Evolutionary conservation across 495 filamentous ascomycete genomes (phyloP).

Genomic region (Xylaria bambusicola): DNA sequence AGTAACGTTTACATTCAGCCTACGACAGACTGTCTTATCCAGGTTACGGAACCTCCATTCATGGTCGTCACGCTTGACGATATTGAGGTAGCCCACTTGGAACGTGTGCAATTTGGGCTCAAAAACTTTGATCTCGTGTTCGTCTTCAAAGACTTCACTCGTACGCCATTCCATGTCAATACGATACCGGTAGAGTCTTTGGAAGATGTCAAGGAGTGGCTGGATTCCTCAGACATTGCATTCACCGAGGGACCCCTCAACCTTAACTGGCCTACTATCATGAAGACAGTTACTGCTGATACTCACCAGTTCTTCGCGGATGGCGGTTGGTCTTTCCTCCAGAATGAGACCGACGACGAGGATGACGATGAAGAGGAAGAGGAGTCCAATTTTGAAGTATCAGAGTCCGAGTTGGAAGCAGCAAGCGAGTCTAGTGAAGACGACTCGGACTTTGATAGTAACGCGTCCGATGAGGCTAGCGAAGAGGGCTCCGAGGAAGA

Average conservation of each 20-base stretch:
- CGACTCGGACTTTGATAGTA: constrained; percentile 89
- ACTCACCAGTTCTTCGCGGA: constrained; percentile 93
- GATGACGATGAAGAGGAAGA: constrained; percentile 71
- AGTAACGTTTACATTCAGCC: constrained; percentile 94
- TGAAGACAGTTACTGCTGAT: constrained; percentile 96
- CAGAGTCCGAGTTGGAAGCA: constrained; percentile 77
- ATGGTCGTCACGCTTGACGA: constrained; percentile 92
- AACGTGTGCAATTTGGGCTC: constrained; percentile 95
- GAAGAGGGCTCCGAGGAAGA: constrained; percentile 72
- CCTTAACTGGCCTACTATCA: constrained; percentile 97
- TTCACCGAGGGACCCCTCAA: constrained; percentile 95
- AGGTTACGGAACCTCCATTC: constrained; percentile 96
- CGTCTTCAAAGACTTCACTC: constrained; percentile 93
- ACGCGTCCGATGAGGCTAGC: constrained; percentile 76
- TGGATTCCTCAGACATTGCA: constrained; percentile 91
- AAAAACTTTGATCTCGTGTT: constrained; percentile 99
- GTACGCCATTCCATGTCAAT: constrained; percentile 88
- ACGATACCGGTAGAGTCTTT: constrained; percentile 95
- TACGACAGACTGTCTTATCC: constrained; percentile 96
- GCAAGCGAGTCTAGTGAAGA: constrained; percentile 81
- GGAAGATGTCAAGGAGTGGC: constrained; percentile 96
- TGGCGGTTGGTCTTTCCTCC: constrained; percentile 93
- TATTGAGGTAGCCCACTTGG: constrained; percentile 93
- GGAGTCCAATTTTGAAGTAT: constrained; percentile 91
- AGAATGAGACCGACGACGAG: constrained; percentile 84